Evolutionary conservation across 2,329 filamentous ascomycete genomes (phyloP).

Genomic region (Cladorrhinum sp.): DNA sequence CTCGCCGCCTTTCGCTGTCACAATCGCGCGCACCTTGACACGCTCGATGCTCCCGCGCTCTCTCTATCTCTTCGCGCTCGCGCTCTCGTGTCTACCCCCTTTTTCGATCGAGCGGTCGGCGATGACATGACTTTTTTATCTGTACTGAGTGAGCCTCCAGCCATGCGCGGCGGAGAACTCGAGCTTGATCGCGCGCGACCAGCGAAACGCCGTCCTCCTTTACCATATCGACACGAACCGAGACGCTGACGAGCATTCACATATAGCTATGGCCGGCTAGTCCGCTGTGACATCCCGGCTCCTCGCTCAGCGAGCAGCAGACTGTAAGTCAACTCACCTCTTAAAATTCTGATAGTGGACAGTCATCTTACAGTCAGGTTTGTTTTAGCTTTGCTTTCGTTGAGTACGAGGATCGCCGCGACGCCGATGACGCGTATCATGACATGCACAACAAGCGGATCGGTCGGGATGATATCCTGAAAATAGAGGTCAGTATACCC

Average conservation of each 20-base stretch:
- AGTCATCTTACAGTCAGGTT: constrained; percentile 7
- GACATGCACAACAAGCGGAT: constrained; percentile 99
- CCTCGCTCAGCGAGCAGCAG: constrained; percentile 90
- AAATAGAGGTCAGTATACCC: constrained; percentile 78
- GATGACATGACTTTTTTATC: constrained; percentile 33
- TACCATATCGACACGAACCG: constrained; percentile 34
- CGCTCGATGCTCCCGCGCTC: constrained; percentile 22
- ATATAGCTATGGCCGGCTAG: constrained; percentile 87
- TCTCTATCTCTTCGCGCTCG: constrained; percentile 16
- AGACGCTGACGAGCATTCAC: constrained; percentile 45
- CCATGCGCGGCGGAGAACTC: constrained; percentile 30
- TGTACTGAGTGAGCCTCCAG: constrained; percentile 38
- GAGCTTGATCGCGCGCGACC: constrained; percentile 26
- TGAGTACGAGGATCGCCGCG: constrained; percentile 96
- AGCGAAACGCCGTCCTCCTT: constrained; percentile 30
- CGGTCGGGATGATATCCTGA: constrained; percentile 88
- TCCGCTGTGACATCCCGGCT: constrained; percentile 97
- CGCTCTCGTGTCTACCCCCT: constrained; percentile 23
- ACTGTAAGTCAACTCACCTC: constrained; percentile 65
- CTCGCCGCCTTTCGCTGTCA: constrained; percentile 23
- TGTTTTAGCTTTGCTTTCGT: constrained; percentile 83
- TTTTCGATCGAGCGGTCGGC: constrained; percentile 47
- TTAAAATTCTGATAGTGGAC: not conserved
- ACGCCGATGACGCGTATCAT: constrained; percentile 98
- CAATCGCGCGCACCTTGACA: constrained; percentile 22